phyloP scores from a whole-genome alignment of 179 eudicot genomes.

The Vitellaria paradoxa region DNA sequence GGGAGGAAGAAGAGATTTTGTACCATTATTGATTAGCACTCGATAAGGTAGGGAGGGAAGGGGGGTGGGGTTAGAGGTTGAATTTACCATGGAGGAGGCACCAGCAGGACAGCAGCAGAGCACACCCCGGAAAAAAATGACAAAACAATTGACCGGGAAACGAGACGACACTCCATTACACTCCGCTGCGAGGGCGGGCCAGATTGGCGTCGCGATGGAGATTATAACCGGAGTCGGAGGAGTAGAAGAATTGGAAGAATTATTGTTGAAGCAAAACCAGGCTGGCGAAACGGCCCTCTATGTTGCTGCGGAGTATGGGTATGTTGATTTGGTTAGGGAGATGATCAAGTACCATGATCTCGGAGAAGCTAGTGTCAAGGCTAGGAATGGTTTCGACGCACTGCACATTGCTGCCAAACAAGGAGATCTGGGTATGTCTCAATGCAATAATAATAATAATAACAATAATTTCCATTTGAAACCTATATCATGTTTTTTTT shows the following conservation, averaged over 20 bases:
- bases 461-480: too few relatives aligned
- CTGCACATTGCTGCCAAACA: slow-evolving; percentile 91
- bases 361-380: slow-evolving; percentile 67
- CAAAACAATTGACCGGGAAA: slow-evolving; percentile 74
- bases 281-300: slow-evolving; percentile 82
- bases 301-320: slow-evolving; percentile 76
- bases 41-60: too few relatives aligned
- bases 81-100: slow-evolving; percentile 26
- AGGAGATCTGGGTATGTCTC: slow-evolving; percentile 69
- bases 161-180: slow-evolving; percentile 82
- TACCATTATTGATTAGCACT: neutral
- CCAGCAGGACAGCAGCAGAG: slow-evolving; percentile 18
- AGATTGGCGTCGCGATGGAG: slow-evolving; percentile 38
- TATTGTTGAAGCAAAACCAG: slow-evolving; percentile 61
- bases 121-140: slow-evolving; percentile 66
- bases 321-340: slow-evolving; percentile 63
- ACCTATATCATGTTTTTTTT: too few relatives aligned
- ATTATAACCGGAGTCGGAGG: slow-evolving; percentile 34
- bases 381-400: slow-evolving; percentile 82
- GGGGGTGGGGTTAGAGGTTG: neutral
- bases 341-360: slow-evolving; percentile 70
- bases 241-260: slow-evolving; percentile 56
- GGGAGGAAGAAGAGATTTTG: slow-evolving; percentile 33
- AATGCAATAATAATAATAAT: too few relatives aligned
- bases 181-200: slow-evolving; percentile 76